Conservation (phyloP, 495 filamentous ascomycete genomes). For the Neurospora hispaniola region DNA sequence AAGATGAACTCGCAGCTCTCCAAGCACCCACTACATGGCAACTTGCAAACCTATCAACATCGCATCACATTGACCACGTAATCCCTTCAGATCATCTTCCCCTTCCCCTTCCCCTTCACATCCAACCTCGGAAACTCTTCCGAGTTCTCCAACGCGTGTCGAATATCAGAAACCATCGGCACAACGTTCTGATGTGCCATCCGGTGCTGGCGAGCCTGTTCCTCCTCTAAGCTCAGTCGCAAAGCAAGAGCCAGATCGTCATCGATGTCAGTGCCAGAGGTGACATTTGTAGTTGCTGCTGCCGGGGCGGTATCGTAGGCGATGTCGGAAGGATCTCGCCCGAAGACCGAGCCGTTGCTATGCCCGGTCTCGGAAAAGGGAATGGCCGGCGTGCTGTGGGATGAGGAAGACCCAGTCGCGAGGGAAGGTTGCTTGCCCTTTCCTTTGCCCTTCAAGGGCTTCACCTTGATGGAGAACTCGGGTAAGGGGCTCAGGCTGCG, state of each 20-base stretch:
- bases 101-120: constrained; percentile 28
- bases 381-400: constrained; percentile 16
- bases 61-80: not conserved
- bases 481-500: not conserved
- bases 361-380: not conserved
- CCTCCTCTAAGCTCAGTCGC: constrained; percentile 74
- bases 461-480: constrained; percentile 45
- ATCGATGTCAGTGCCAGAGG: constrained; percentile 27
- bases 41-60: not conserved
- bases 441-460: constrained; percentile 24
- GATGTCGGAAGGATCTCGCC: not conserved
- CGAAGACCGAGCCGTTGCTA: not conserved
- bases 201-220: constrained; percentile 35
- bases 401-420: constrained; percentile 28
- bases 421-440: constrained; percentile 24
- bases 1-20: not conserved
- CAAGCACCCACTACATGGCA: not conserved
- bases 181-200: not conserved
- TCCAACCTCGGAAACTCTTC: constrained; percentile 51
- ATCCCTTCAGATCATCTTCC: constrained; percentile 18
- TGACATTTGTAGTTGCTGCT: constrained; percentile 8
- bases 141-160: constrained; percentile 15
- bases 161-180: constrained; percentile 10
- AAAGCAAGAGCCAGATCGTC: constrained; percentile 78
- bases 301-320: constrained; percentile 13